phyloP scores from a whole-genome alignment of 1,284 basidiomycete genomes.

The Cutaneotrichosporon curvatum region DNA sequence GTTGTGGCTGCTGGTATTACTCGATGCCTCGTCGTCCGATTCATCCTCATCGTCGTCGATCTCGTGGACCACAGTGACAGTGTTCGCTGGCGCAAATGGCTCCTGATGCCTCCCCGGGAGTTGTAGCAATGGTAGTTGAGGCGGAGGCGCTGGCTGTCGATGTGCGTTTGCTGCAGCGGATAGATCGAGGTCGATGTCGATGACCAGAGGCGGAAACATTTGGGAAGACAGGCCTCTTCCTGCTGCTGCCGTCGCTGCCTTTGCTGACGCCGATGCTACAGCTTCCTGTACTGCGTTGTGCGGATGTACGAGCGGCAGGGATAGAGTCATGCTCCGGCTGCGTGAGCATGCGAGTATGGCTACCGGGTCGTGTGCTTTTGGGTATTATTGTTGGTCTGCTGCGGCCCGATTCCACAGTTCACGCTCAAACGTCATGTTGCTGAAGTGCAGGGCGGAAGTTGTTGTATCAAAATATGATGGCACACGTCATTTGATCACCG shows the following conservation, averaged over 20 bases:
- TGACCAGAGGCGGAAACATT: neutral
- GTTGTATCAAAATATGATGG: neutral
- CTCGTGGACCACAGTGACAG: slow-evolving; percentile 1
- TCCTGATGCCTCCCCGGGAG: slow-evolving; percentile 36
- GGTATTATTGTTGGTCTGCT: too few relatives aligned
- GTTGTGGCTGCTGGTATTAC: slow-evolving; percentile 1
- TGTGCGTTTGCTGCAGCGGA: slow-evolving; percentile 34
- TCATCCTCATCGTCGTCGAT: neutral
- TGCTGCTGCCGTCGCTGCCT: too few relatives aligned
- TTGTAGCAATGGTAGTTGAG: slow-evolving; percentile 35
- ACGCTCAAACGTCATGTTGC: too few relatives aligned
- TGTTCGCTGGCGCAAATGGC: slow-evolving; percentile 11
- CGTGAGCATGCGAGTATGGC: neutral
- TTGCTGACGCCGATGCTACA: too few relatives aligned
- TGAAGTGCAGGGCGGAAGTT: too few relatives aligned
- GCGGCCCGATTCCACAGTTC: too few relatives aligned
- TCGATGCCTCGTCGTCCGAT: slow-evolving; percentile 2
- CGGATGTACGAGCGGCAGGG: neutral
- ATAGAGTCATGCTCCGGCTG: too few relatives aligned
- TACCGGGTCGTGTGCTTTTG: too few relatives aligned
- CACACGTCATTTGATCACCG: slow-evolving; percentile 1
- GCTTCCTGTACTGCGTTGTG: neutral
- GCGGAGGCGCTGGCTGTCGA: slow-evolving; percentile 40
- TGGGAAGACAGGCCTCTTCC: too few relatives aligned
- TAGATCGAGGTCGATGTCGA: slow-evolving; percentile 8